Evolutionary conservation across 1,284 basidiomycete species (phyloP).

Genomic region (Neotropicomus parvogracilis): DNA sequence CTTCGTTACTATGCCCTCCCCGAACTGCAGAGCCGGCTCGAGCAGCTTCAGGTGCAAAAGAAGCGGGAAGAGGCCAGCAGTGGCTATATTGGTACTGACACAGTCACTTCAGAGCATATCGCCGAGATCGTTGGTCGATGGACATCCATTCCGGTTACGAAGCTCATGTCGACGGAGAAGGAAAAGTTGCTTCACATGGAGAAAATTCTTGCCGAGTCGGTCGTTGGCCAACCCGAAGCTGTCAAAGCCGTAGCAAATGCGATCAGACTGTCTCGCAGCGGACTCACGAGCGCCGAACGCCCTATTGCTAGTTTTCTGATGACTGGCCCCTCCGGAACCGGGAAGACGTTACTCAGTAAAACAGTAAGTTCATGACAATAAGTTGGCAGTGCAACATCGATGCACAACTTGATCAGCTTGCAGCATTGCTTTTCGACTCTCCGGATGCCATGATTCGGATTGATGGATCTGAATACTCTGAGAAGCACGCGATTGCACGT

Average conservation of each 20-base stretch:
- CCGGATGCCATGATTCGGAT: slow-evolving; percentile 88
- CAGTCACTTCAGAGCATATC: slow-evolving; percentile 87
- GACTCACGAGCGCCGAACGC: slow-evolving; percentile 76
- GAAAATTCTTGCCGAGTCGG: slow-evolving; percentile 59
- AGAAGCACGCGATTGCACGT: slow-evolving; percentile 88
- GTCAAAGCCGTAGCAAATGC: slow-evolving; percentile 90
- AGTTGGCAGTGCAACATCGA: neutral
- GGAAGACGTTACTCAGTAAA: slow-evolving; percentile 87
- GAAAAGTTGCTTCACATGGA: slow-evolving; percentile 86
- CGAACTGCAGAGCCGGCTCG: slow-evolving; percentile 77
- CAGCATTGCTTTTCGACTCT: slow-evolving; percentile 85
- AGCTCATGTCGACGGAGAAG: slow-evolving; percentile 86
- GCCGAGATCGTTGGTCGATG: slow-evolving; percentile 87
- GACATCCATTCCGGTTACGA: slow-evolving; percentile 89
- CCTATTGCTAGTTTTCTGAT: slow-evolving; percentile 94
- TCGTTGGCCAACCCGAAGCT: slow-evolving; percentile 89
- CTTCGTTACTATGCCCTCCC: slow-evolving; percentile 92
- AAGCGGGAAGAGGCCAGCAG: slow-evolving; percentile 62
- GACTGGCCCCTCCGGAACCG: slow-evolving; percentile 89
- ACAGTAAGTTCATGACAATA: slow-evolving; percentile 53
- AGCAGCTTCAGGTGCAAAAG: slow-evolving; percentile 70
- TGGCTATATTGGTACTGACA: slow-evolving; percentile 59
- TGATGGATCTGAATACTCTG: slow-evolving; percentile 90
- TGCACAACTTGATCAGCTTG: slow-evolving; percentile 51
- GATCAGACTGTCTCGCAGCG: slow-evolving; percentile 86